Evolutionary conservation across 2,329 filamentous ascomycete genomes (phyloP), one percentile per base, ranked within the genome.

Genomic region (Waltergamsia citrina): DNA sequence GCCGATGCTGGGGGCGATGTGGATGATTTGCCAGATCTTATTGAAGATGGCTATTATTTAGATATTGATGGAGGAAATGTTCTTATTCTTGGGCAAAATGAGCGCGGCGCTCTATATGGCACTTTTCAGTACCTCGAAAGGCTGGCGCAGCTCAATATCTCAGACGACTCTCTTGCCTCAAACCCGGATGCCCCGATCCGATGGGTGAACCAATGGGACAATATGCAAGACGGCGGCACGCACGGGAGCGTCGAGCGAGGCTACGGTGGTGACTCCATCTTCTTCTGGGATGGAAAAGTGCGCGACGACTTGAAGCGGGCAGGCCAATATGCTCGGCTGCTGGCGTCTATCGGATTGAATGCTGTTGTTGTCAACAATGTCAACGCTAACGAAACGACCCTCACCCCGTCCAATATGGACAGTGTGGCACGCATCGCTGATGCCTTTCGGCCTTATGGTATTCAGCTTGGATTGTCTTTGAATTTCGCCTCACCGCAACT

Each of bases 121-220:
- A 64, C 78, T 5, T 84, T 81, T 44, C 71, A 81, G 41, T 84
- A 81, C 41, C 63, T 85, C 8, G 77, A 73, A 2, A 65, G 70
- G 50, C 59, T 85, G n/a, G 73, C 69, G 1, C 76, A 77, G 48
- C 70, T 66, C 17, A 68, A 77, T 29, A 59, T 74, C 38, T 62
- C 63, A 1, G 43, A 60, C 2, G 60, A 65, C 0, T 49, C 64
- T 5, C 64, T 65, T 30, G 54, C 64, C 3, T 67, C 65, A 7
- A 80, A 70, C 41, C 77, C 78, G 0, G 63, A 67, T 37, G 74
- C 70, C 0, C 71, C 71, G 0, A 69, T 85, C 27, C 67, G 80
- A 41, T 84, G 79, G 80, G 69, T 74, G 1, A 84, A 85, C 46
- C 71, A 85, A 42, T 85, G 80, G 80, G 78, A 85, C 48, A 83